Evolutionary conservation across 2,329 filamentous ascomycete species (phyloP).

Genomic region (Cladosporium cucumerinum): DNA sequence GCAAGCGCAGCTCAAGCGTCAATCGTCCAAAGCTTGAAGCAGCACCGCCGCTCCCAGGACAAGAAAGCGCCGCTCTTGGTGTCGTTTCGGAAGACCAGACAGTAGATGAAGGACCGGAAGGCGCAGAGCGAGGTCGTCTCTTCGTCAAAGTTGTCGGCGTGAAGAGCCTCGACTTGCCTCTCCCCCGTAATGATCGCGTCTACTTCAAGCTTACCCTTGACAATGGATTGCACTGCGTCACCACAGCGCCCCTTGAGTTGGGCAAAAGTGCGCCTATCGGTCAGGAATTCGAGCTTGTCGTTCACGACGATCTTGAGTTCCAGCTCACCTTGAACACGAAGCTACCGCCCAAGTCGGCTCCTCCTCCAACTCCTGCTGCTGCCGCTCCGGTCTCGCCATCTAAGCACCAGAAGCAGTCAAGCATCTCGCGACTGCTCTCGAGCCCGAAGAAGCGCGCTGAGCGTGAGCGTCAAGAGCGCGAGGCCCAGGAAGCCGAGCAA

Average conservation of each 20-base stretch:
- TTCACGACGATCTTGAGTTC: constrained; percentile 97
- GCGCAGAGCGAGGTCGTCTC: constrained; percentile 76
- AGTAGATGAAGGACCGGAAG: constrained; percentile 61
- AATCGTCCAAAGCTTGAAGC: constrained; percentile 51
- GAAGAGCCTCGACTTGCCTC: constrained; percentile 87
- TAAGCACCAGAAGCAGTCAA: constrained; percentile 74
- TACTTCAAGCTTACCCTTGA: constrained; percentile 98
- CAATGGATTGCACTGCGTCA: constrained; percentile 96
- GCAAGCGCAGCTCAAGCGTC: constrained; percentile 56
- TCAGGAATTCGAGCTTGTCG: constrained; percentile 96
- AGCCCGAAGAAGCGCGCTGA: constrained; percentile 97
- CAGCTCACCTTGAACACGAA: constrained; percentile 96
- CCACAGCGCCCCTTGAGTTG: constrained; percentile 90
- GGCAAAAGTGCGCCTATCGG: constrained; percentile 90
- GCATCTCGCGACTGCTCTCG: constrained; percentile 87
- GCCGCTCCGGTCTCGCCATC: constrained; percentile 53
- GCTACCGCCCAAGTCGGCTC: constrained; percentile 68
- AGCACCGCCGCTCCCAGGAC: constrained; percentile 80
- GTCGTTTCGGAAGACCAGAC: constrained; percentile 69
- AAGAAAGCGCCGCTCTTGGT: constrained; percentile 64
- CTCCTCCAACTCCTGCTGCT: constrained; percentile 30
- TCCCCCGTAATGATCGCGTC: constrained; percentile 84
- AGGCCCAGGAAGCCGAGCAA: constrained; percentile 67
- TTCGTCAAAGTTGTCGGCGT: constrained; percentile 99
- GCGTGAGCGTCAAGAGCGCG: constrained; percentile 76